Conservation (phyloP, 208 protist genomes). For the Leishmania tropica region DNA sequence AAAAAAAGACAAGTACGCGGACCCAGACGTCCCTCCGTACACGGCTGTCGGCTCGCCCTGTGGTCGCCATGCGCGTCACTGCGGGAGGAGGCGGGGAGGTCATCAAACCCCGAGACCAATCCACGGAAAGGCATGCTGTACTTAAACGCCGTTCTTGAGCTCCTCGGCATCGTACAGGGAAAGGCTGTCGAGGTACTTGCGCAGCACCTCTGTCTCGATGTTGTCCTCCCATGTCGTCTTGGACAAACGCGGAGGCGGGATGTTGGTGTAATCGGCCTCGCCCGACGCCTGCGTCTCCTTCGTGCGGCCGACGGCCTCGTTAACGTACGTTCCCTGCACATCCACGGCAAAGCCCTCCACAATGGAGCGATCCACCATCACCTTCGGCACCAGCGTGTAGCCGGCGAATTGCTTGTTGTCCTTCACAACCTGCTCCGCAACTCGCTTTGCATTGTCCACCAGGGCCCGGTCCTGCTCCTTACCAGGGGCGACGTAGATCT, state of each 20-base stretch:
- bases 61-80: neutral
- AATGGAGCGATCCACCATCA: slow-evolving; percentile 85
- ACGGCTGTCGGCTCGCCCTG: neutral
- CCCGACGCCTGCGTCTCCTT: slow-evolving; percentile 34
- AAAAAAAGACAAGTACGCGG: neutral
- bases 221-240: slow-evolving; percentile 87
- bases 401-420: slow-evolving; percentile 68
- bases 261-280: slow-evolving; percentile 86
- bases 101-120: neutral
- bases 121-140: neutral
- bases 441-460: slow-evolving; percentile 63
- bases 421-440: slow-evolving; percentile 74
- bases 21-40: neutral
- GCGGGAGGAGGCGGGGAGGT: neutral
- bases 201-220: slow-evolving; percentile 86
- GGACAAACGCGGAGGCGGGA: slow-evolving; percentile 56
- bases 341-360: slow-evolving; percentile 89
- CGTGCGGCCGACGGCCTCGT: slow-evolving; percentile 67
- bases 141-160: slow-evolving; percentile 83
- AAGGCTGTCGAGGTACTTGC: slow-evolving; percentile 86
- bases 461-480: slow-evolving; percentile 51
- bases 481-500: slow-evolving; percentile 84
- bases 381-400: slow-evolving; percentile 69
- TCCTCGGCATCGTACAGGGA: slow-evolving; percentile 87
- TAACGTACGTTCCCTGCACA: slow-evolving; percentile 80